Conservation (phyloP, 768 basidiomycete genomes). For the Rhizopogon vinicolor region DNA sequence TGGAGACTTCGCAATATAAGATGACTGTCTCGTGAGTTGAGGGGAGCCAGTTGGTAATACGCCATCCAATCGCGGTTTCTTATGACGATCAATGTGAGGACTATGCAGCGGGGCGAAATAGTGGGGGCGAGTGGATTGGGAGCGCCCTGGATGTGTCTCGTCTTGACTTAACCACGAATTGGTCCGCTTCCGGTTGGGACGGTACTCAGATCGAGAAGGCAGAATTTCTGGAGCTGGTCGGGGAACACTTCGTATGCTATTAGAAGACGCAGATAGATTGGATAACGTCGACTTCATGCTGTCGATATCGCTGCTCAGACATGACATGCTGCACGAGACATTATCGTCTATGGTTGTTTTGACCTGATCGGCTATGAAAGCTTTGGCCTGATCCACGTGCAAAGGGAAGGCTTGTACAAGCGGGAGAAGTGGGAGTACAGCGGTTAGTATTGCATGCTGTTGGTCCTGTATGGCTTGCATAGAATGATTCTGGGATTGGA, state of each 20-base stretch:
- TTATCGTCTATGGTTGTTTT: slow-evolving; percentile 13
- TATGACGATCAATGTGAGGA: not conserved
- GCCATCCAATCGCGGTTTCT: not conserved
- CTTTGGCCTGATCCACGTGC: slow-evolving; percentile 37
- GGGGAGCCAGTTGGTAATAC: not conserved
- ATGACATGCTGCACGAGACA: slow-evolving; percentile 13
- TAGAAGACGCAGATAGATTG: not conserved
- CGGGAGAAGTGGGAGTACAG: slow-evolving; percentile 56
- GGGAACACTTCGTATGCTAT: not conserved
- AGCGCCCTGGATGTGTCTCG: not conserved
- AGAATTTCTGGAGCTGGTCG: too few relatives aligned
- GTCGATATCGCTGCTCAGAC: slow-evolving; percentile 12
- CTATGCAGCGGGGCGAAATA: not conserved
- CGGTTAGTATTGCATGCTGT: slow-evolving; percentile 49
- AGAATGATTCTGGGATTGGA: slow-evolving; percentile 52
- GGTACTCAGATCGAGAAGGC: not conserved
- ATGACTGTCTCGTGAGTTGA: not conserved
- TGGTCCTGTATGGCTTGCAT: slow-evolving; percentile 47
- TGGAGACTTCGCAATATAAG: not conserved
- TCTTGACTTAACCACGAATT: not conserved
- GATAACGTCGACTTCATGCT: slow-evolving; percentile 6
- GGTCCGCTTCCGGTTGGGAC: not conserved
- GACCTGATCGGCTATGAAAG: slow-evolving; percentile 12
- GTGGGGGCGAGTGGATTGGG: not conserved
- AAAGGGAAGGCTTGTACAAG: slow-evolving; percentile 54